A percentile compares a stretch with the other conserved stretches of the same genome.
These are phyloP conservation scores for Boletus huronensis DNA, from an alignment of 768 basidiomycete species.

Conservation along the genomic window DNA sequence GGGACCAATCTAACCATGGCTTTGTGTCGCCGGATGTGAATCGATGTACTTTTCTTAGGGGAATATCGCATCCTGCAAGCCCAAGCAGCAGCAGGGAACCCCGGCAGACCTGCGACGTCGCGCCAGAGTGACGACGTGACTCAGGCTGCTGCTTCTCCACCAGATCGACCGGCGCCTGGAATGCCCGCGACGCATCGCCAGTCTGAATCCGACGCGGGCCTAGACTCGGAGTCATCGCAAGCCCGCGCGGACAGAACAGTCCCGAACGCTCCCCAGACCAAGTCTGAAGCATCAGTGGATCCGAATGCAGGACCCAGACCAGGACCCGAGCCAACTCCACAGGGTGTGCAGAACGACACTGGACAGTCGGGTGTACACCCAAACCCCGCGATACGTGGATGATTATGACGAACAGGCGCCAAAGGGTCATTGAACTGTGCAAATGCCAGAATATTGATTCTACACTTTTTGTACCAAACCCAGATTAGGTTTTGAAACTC, in stretches of 20 bases:
- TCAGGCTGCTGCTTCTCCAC: neutral
- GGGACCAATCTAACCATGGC: neutral
- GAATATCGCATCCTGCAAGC: conserved; percentile 28
- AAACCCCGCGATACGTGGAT: no score
- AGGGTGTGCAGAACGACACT: neutral
- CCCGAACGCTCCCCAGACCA: neutral
- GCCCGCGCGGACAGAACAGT: neutral
- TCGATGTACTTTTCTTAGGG: conserved; percentile 12
- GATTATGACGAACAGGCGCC: no score
- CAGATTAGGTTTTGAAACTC: no score
- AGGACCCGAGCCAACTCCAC: neutral
- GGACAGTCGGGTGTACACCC: neutral
- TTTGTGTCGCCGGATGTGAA: neutral
- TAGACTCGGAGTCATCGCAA: neutral
- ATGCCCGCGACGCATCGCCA: neutral
- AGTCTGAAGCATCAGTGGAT: neutral
- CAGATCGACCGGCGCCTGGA: neutral
- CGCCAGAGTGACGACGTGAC: neutral
- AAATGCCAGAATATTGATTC: no score
- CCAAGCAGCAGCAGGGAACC: conserved; percentile 13
- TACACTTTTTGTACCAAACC: no score
- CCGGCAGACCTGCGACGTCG: conserved; percentile 14
- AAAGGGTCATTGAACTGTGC: no score
- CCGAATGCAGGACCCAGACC: neutral
- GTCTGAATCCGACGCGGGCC: neutral